These are phyloP conservation scores for Trypethelium eluteriae DNA, from an alignment of 495 filamentous ascomycete genomes.

Conservation along the genomic window DNA sequence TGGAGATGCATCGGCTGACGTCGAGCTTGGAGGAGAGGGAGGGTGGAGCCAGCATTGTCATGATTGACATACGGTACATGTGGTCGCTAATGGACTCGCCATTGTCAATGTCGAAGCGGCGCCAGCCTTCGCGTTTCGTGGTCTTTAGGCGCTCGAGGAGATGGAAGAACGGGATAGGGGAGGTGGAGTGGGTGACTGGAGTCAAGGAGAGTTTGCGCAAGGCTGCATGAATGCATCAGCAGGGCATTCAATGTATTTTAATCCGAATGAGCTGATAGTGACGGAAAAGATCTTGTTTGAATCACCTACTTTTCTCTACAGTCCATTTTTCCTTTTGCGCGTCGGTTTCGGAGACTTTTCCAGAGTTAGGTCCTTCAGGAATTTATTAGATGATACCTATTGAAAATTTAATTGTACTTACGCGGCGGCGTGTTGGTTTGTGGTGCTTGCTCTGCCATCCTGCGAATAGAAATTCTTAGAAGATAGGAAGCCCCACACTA, in stretches of 20 bases:
- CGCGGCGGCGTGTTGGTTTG: conserved; percentile 32
- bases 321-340: conserved; percentile 25
- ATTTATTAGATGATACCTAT: neutral
- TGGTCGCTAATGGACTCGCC: conserved; percentile 90
- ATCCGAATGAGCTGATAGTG: neutral
- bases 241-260: neutral
- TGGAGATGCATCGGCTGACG: conserved; percentile 75
- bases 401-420: conserved; percentile 4
- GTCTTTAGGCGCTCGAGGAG: conserved; percentile 89
- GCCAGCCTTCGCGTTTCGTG: conserved; percentile 91
- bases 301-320: neutral
- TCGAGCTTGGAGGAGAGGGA: conserved; percentile 62
- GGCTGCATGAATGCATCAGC: conserved; percentile 15
- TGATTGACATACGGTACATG: conserved; percentile 99
- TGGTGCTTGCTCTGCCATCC: conserved; percentile 21
- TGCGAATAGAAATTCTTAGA: neutral
- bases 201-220: conserved; percentile 45
- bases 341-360: conserved; percentile 13
- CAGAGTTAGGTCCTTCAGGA: neutral
- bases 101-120: conserved; percentile 66
- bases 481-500: no score
- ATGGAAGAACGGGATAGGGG: conserved; percentile 88
- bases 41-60: conserved; percentile 85
- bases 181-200: conserved; percentile 53
- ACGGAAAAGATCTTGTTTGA: conserved; percentile 14